Evolutionary conservation across 1,284 basidiomycete species (phyloP), one percentile per base, ranked within the genome.

Genomic region (Papiliotrema fonsecae): DNA sequence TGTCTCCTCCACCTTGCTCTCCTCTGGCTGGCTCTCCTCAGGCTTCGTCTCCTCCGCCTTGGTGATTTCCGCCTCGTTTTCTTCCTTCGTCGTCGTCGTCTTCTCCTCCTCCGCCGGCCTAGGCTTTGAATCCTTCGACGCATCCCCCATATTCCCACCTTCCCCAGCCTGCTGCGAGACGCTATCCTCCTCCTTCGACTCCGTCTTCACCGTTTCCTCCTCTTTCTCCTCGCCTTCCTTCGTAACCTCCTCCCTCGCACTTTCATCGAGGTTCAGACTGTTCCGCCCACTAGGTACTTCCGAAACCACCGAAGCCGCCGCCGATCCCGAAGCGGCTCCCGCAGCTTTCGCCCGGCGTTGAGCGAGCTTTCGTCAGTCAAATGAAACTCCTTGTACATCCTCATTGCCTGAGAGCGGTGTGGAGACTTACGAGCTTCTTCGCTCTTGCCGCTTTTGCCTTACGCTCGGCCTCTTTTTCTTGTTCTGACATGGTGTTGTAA

Each of bases 391-490:
- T n/a, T n/a, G n/a, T n/a, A n/a, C n/a, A n/a, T n/a, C n/a, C n/a
- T n/a, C n/a, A n/a, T n/a, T n/a, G n/a, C n/a, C n/a, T n/a, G n/a
- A n/a, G n/a, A n/a, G n/a, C n/a, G n/a, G n/a, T 16, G 6, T 10
- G 36, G 11, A 9, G 21, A 48, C 47, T 32, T 28, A 35, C 47
- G 9, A 48, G 47, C 25, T 48, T 48, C 47, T 48, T 48, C 5
- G 47, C 47, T 18, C 47, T 18, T 6, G 47, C 47, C 4, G 47
- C 47, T 48, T 48, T 41, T 30, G 47, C 47, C 24, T 48, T 48
- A 7, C 47, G 47, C 22, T 48, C 47, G 38, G 47, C 38, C 22
- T 36, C 47, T 40, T n/a, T 21, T 9, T 47, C 45, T n/a, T 30
- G 11, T 11, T 44, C 42, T 6, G 27, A 22, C 31, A 32, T 34